Percentiles rank a stretch among this genome's conserved stretches.
These are phyloP conservation scores for Elongisporangium undulatum DNA, from an alignment of 352 stramenopile genomes.

Conservation along the genomic window DNA sequence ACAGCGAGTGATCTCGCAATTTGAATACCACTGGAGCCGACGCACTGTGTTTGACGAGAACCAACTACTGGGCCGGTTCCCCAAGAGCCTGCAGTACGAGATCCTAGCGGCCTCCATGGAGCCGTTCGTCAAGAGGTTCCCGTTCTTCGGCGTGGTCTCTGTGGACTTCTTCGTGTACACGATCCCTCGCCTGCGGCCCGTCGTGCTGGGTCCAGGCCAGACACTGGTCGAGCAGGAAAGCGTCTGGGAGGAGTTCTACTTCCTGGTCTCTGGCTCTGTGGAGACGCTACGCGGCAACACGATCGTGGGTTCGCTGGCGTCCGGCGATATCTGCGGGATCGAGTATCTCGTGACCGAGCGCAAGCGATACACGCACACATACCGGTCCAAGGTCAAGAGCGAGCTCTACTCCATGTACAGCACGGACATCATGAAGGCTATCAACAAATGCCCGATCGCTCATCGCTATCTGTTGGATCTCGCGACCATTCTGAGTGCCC, in stretches of 20 bases:
- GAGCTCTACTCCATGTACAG: conserved; percentile 71
- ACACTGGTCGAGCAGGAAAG: conserved; percentile 70
- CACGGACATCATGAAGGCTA: conserved; percentile 43
- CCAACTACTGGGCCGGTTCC: conserved; percentile 55
- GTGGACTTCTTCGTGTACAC: conserved; percentile 75
- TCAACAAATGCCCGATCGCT: conserved; percentile 59
- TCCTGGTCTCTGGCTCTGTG: conserved; percentile 50
- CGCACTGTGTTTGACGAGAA: conserved; percentile 77
- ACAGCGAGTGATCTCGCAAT: conserved; percentile 71
- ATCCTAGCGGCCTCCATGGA: conserved; percentile 77
- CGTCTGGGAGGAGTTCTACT: conserved; percentile 81
- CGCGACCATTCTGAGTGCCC: conserved; percentile 42
- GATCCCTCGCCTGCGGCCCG: conserved; percentile 54
- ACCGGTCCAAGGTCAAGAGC: conserved; percentile 54
- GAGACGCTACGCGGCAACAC: conserved; percentile 57
- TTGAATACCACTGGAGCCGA: conserved; percentile 76
- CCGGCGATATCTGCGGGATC: conserved; percentile 72
- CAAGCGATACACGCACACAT: conserved; percentile 62
- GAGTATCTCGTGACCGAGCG: conserved; percentile 58
- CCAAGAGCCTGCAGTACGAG: conserved; percentile 70
- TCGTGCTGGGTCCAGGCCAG: conserved; percentile 54
- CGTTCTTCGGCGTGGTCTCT: conserved; percentile 68
- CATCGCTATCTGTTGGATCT: conserved; percentile 67
- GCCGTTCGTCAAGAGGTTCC: conserved; percentile 68
- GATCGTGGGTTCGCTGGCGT: conserved; percentile 47